Percentiles rank a stretch among this genome's conserved stretches.
These are phyloP conservation scores for Pythium insidiosum DNA, from an alignment of 352 stramenopile species.

Conservation along the genomic window DNA sequence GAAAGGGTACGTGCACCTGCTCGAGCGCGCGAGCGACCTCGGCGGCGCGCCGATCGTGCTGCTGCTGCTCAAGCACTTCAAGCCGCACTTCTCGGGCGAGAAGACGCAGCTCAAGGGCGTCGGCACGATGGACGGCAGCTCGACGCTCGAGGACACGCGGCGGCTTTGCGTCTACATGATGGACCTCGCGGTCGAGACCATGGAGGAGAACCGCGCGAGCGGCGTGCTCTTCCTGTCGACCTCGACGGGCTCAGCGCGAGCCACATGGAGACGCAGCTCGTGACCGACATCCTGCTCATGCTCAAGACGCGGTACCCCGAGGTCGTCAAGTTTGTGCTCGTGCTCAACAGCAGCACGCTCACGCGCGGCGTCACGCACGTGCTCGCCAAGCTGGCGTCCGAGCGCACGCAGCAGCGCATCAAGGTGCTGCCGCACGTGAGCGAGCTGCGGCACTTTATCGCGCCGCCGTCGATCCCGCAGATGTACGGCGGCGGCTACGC, in stretches of 20 bases:
- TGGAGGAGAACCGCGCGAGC: conserved; percentile 57
- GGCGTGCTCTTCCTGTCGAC: conserved; percentile 68
- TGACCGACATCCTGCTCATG: conserved; percentile 51
- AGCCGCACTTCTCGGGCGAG: conserved; percentile 44
- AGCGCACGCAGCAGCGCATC: conserved; percentile 39
- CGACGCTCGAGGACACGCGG: conserved; percentile 56
- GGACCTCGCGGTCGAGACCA: conserved; percentile 59
- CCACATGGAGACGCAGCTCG: conserved; percentile 53
- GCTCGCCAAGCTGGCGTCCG: conserved; percentile 36
- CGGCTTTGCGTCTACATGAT: conserved; percentile 70
- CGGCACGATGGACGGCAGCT: conserved; percentile 45
- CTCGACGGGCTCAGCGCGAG: conserved; percentile 33
- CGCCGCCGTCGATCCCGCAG: conserved; percentile 34
- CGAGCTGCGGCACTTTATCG: conserved; percentile 46
- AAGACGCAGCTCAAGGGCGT: conserved; percentile 49
- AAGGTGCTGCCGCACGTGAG: conserved; percentile 28
- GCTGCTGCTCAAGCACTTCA: conserved; percentile 55
- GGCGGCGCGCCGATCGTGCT: conserved; percentile 48
- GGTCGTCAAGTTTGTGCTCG: conserved; percentile 44
- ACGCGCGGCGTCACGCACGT: conserved; percentile 44
- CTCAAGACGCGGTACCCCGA: conserved; percentile 62
- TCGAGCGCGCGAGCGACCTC: conserved; percentile 43
- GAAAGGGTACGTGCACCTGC: conserved; percentile 69
- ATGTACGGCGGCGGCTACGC: conserved; percentile 54
- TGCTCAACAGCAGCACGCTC: conserved; percentile 55